Evolutionary conservation across 2,329 filamentous ascomycete genomes (phyloP).

Genomic region (Fusarium xylarioides): DNA sequence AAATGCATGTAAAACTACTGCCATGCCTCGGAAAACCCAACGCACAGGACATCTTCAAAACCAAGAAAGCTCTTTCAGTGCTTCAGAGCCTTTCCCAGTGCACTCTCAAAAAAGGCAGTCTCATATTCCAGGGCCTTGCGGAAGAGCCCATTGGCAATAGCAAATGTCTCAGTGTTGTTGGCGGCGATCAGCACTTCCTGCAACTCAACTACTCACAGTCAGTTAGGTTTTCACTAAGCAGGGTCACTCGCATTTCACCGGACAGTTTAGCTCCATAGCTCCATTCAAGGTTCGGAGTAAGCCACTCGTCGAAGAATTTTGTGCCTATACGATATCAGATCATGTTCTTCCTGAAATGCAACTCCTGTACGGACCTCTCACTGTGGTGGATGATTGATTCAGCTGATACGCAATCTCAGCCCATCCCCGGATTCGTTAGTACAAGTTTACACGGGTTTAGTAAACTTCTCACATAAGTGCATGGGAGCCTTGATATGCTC

Average conservation of each 20-base stretch:
- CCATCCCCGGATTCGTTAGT: background rate
- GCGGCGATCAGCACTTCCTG: background rate
- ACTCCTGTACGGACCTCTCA: background rate
- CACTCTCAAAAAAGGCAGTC: background rate
- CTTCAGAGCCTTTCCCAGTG: rapidly evolving
- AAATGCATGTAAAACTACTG: rapidly evolving
- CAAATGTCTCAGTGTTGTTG: background rate
- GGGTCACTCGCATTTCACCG: background rate
- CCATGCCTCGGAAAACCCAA: too few relatives aligned
- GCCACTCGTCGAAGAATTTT: background rate
- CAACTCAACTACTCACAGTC: background rate
- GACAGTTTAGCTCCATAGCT: background rate
- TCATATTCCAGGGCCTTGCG: background rate
- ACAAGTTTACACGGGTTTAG: rapidly evolving
- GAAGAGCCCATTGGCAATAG: background rate
- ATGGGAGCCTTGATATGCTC: background rate
- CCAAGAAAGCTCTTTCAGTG: rapidly evolving
- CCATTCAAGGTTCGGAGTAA: background rate
- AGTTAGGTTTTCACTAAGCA: rapidly evolving
- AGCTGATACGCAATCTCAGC: background rate
- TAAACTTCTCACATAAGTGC: rapidly evolving
- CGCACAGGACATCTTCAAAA: background rate
- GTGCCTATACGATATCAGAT: background rate
- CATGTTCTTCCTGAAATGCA: rapidly evolving
- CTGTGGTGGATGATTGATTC: background rate